Base-by-base conservation (phyloP, 2,329 filamentous ascomycete genomes). In the Fusarium duplospermum region DNA sequence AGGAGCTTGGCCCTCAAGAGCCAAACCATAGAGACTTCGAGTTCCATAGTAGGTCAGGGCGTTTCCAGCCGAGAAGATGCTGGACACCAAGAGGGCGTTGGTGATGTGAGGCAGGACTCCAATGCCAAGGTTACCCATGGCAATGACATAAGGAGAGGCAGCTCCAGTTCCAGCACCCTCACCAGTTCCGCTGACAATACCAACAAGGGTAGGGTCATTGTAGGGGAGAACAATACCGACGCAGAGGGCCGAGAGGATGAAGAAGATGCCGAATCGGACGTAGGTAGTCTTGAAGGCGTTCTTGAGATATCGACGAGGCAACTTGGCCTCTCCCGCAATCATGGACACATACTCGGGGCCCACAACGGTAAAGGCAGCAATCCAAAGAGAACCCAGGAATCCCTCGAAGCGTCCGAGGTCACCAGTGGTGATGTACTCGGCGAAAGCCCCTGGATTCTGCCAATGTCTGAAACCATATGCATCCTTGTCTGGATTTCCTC, bases 1-100 rank as follows among this genome's bases (percentile, higher is more conserved):
- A 31, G 63, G 63, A 11, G 63, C 63, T 58, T 66, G 63, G 16
- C 63, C 63, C 24, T 60, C 63, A 20, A 61, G 63, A 31, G 63
- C 63, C 18, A 66, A 7, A 33, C 56, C 54, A 11, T 66, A 66
- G 10, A 66, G 63, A 20, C 40, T 54, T 62, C 63, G 56, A 4
- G 56, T 62, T 33, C 56, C 54, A 20, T 62, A 61, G 57, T 66
- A 66, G 20, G 45, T 40, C 36, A 66, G 16, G 27, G 63, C 63
- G 8, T 64, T 64, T 8, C 62, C 62, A 20, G 62, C 62, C 0
- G 62, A 64, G 38, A 64, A 64, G 52, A 66, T 66, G 13, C 57
- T 62, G 4, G 64, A 52, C 11, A 60, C 52, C 11, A 64, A 29
- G 42, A 64, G 62, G 22, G 52, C 62, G 56, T 64, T 64, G 38